Base-by-base conservation (phyloP, 257 asterid genomes). In the Vinca minor region DNA sequence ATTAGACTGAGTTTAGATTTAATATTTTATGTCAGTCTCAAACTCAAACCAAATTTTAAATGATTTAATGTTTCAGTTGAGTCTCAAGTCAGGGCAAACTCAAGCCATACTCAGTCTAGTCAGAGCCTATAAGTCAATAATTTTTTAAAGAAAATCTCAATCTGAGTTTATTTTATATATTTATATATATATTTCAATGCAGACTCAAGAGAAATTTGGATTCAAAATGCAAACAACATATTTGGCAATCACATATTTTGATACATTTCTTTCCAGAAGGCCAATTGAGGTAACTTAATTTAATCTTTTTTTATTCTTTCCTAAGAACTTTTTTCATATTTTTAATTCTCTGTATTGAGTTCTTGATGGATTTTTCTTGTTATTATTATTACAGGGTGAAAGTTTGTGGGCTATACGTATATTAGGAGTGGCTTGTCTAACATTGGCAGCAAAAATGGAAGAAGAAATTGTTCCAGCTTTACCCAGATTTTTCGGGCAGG, bases 381-480 rank as follows among this genome's bases (percentile, higher is more conserved):
- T 35, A 14, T 44, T 2, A 15, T 13, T 35, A 14, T 44, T 2
- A 15, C 29, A 87, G 87, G 68, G 4, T 9, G 81, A 69, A 4
- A 44, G 77, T 25, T 23, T 32, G 9, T 77, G 89, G 94, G 81
- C 83, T 12, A 23, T 83, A 38, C 65, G 66, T 10, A 48, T 89
- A 57, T 31, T 83, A 20, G 76, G 85, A 45, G 55, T 85, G 49
- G 83, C 84, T 1, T 87, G 95, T 57, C 65, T 89, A 11, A 82
- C 90, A 11, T 35, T 89, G 52, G 89, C 95, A 4, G 88, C 92
- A 13, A 89, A 87, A 62, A 69, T 82, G 88, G 88, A 80, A 32
- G 95, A 83, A 67, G 28, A 28, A 17, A 67, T 2, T 0, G 82
- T 74, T 54, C 85, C 85, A 12, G n/a, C 64, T 29, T 67, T 85